These are phyloP conservation scores for Crithidia bombi DNA, from an alignment of 208 protist species.

Conservation along the genomic window DNA sequence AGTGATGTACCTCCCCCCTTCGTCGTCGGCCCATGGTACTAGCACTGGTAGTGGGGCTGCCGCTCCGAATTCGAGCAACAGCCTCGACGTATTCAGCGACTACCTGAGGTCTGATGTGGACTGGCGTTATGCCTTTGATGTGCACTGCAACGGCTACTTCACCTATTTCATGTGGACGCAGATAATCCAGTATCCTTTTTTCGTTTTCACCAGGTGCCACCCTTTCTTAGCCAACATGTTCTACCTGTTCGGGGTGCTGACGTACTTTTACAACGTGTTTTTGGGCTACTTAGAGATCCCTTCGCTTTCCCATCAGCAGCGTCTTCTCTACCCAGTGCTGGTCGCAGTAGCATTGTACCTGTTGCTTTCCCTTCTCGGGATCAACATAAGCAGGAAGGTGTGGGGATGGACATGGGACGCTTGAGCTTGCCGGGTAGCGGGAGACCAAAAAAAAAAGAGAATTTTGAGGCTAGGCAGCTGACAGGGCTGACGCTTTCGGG, in stretches of 20 bases:
- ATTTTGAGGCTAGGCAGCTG: too few relatives aligned
- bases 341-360: conserved; percentile 58
- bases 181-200: conserved; percentile 73
- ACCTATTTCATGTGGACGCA: conserved; percentile 94
- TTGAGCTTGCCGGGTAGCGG: too few relatives aligned
- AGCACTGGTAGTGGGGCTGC: background rate
- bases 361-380: conserved; percentile 45
- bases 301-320: conserved; percentile 81
- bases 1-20: conserved; percentile 30
- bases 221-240: conserved; percentile 70
- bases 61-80: background rate
- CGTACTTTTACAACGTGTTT: conserved; percentile 94
- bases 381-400: conserved; percentile 34
- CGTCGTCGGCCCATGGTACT: conserved; percentile 3
- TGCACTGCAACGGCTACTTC: conserved; percentile 98
- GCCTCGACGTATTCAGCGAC: conserved; percentile 16
- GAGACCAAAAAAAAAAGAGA: too few relatives aligned
- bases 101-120: conserved; percentile 72
- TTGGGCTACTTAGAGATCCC: conserved; percentile 93
- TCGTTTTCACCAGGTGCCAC: conserved; percentile 54
- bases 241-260: conserved; percentile 54
- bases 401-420: conserved; percentile 16
- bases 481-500: too few relatives aligned
- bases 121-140: conserved; percentile 96
- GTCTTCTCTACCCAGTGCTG: conserved; percentile 89